Conservation (phyloP, 2,329 filamentous ascomycete species). For the Nothophoma quercina region DNA sequence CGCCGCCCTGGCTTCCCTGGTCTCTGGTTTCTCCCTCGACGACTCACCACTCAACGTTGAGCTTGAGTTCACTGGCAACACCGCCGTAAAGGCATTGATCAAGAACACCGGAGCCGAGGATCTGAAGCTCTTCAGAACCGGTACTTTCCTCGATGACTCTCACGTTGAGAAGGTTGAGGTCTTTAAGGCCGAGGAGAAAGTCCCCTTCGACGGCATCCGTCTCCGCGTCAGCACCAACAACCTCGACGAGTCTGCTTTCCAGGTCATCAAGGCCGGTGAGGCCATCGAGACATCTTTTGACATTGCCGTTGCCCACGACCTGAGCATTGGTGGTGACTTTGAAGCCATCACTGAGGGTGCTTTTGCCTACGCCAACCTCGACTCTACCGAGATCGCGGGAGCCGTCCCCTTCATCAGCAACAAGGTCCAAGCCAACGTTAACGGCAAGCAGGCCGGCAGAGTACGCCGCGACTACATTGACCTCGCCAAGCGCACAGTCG, state of each 20-base stretch:
- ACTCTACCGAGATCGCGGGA: conserved; percentile 57
- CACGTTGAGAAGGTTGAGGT: conserved; percentile 62
- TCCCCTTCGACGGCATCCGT: conserved; percentile 61
- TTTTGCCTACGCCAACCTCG: conserved; percentile 62
- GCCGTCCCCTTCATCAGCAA: conserved; percentile 66
- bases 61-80: conserved; percentile 59
- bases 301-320: conserved; percentile 63
- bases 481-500: conserved; percentile 57
- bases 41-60: conserved; percentile 45
- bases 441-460: conserved; percentile 61
- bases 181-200: conserved; percentile 56
- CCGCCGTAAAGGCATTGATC: conserved; percentile 59
- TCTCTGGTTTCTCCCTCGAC: conserved; percentile 32
- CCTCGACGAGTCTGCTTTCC: conserved; percentile 60
- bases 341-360: conserved; percentile 63
- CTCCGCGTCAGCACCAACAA: conserved; percentile 55
- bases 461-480: conserved; percentile 57
- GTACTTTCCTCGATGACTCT: conserved; percentile 59
- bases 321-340: conserved; percentile 59
- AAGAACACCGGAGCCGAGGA: conserved; percentile 59
- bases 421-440: conserved; percentile 61
- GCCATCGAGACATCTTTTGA: conserved; percentile 62
- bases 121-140: conserved; percentile 61
- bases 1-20: conserved; percentile 24
- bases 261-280: conserved; percentile 54